Evolutionary conservation across 176 grass and related monocot genomes (phyloP).

Genomic region (Melocanna baccifera): DNA sequence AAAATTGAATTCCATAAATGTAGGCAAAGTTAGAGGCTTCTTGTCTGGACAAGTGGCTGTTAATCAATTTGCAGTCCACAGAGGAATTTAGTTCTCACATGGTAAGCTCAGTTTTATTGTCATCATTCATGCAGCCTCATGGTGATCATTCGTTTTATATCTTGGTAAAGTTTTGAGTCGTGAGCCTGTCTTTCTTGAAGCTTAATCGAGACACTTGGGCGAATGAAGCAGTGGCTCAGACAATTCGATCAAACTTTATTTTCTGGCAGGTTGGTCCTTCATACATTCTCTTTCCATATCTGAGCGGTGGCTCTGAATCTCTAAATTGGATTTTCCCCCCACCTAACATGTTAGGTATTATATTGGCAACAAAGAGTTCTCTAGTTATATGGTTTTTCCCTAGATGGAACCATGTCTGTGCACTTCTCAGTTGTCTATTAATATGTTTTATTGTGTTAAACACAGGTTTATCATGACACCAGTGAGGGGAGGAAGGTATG

Average conservation of each 20-base stretch:
- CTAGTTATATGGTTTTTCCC: background rate
- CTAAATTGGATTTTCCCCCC: background rate
- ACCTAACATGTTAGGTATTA: background rate
- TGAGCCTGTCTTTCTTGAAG: slow-evolving; percentile 33
- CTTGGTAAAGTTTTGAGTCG: slow-evolving; percentile 30
- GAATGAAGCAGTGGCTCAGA: slow-evolving; percentile 80
- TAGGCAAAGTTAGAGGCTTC: slow-evolving; percentile 91
- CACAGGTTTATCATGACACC: slow-evolving; percentile 74
- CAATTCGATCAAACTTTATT: slow-evolving; percentile 90
- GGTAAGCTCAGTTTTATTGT: slow-evolving; percentile 45
- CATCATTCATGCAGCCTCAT: background rate
- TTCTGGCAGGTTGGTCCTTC: slow-evolving; percentile 88
- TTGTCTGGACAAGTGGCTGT: slow-evolving; percentile 75
- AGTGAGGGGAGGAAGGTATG: slow-evolving; percentile 91
- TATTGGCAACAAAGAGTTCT: background rate
- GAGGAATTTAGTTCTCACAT: slow-evolving; percentile 96
- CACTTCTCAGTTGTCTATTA: background rate
- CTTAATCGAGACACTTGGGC: slow-evolving; percentile 97
- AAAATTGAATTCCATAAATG: slow-evolving; percentile 13
- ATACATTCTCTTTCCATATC: background rate
- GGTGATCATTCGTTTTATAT: slow-evolving; percentile 1
- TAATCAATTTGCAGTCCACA: slow-evolving; percentile 87
- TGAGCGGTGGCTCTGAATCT: background rate
- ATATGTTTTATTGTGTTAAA: slow-evolving; percentile 15
- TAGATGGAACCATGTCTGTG: background rate